phyloP scores from a whole-genome alignment of 805 yeast species.

The Yamadazyma akitaensis region DNA sequence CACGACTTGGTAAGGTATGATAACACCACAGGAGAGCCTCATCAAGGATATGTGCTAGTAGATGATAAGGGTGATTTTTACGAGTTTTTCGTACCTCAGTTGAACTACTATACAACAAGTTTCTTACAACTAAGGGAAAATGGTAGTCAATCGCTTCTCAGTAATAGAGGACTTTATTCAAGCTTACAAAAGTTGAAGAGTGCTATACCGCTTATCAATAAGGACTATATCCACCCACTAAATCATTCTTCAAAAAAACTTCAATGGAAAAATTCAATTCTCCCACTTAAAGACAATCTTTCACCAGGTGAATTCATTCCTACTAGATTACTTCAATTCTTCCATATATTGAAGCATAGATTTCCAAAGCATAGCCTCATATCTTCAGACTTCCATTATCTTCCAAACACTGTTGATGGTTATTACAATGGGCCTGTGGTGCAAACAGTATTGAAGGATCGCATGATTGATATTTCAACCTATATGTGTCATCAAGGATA shows the following conservation, averaged over 20 bases:
- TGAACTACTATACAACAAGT: slow-evolving; percentile 53
- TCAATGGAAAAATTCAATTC: slow-evolving; percentile 44
- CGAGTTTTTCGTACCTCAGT: slow-evolving; percentile 63
- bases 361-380: slow-evolving; percentile 78
- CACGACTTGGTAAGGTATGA: slow-evolving; percentile 82
- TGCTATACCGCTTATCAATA: slow-evolving; percentile 25
- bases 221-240: slow-evolving; percentile 54
- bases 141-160: slow-evolving; percentile 22
- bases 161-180: slow-evolving; percentile 13
- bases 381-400: slow-evolving; percentile 61
- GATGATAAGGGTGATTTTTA: slow-evolving; percentile 73
- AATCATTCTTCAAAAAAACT: slow-evolving; percentile 45
- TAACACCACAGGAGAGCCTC: slow-evolving; percentile 58
- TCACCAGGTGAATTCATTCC: slow-evolving; percentile 79
- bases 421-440: slow-evolving; percentile 71
- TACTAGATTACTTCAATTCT: slow-evolving; percentile 64
- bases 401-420: slow-evolving; percentile 51
- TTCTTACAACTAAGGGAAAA: slow-evolving; percentile 56
- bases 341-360: slow-evolving; percentile 55
- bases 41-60: slow-evolving; percentile 73
- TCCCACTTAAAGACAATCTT: slow-evolving; percentile 66
- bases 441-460: slow-evolving; percentile 66
- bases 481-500: slow-evolving; percentile 84
- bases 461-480: slow-evolving; percentile 66
- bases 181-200: slow-evolving; percentile 25